Conservation (phyloP, 345 rosid genomes). For the Citrus sinensis region DNA sequence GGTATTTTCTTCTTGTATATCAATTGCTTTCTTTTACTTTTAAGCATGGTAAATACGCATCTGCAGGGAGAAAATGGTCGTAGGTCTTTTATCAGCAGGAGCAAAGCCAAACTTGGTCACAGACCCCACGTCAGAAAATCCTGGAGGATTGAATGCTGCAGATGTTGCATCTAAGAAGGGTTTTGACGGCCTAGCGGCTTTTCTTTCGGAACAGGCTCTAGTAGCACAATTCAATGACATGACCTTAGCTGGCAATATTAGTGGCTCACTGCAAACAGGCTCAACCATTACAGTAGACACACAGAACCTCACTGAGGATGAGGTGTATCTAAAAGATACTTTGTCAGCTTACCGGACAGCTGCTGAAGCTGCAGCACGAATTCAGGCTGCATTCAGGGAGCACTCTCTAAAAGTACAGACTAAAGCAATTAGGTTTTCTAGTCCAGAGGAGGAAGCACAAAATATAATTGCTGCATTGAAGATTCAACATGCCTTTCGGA, state of each 20-base stretch:
- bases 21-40: slow-evolving; percentile 3
- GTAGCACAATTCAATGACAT: slow-evolving; percentile 77
- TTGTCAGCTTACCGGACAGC: slow-evolving; percentile 80
- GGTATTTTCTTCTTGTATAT: not conserved
- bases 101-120: slow-evolving; percentile 88
- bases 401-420: slow-evolving; percentile 60
- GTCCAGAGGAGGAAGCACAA: slow-evolving; percentile 65
- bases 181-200: slow-evolving; percentile 83
- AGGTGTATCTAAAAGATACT: slow-evolving; percentile 62
- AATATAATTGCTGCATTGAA: slow-evolving; percentile 82
- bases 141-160: slow-evolving; percentile 77
- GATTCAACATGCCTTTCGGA: slow-evolving; percentile 94
- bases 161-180: slow-evolving; percentile 81
- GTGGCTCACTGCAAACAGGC: slow-evolving; percentile 54
- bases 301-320: slow-evolving; percentile 53
- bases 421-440: slow-evolving; percentile 37
- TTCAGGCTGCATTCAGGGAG: slow-evolving; percentile 84
- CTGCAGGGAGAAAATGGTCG: slow-evolving; percentile 93
- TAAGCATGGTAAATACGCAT: slow-evolving; percentile 13
- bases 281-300: slow-evolving; percentile 31
- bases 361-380: slow-evolving; percentile 92
- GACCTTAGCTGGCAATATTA: slow-evolving; percentile 84
- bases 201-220: slow-evolving; percentile 80
- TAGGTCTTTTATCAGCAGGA: slow-evolving; percentile 79
- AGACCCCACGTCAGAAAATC: slow-evolving; percentile 65